Evolutionary conservation across 2,329 filamentous ascomycete genomes (phyloP).

Genomic region (Paecilomyces variotii): DNA sequence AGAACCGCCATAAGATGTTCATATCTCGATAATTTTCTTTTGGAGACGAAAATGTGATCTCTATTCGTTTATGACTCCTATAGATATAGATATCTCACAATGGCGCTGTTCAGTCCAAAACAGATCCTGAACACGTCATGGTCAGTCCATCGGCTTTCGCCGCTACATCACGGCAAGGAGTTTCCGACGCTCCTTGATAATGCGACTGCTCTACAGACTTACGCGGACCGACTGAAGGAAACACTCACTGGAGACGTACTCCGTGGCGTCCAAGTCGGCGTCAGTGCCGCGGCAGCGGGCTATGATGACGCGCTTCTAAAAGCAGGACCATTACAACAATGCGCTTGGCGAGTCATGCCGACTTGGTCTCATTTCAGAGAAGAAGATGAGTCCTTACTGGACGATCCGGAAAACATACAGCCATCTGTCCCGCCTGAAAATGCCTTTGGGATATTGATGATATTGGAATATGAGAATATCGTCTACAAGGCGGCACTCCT

Average conservation of each 20-base stretch:
- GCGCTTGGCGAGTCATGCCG: conserved; percentile 36
- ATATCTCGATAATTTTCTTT: background rate
- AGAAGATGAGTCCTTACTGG: conserved; percentile 7
- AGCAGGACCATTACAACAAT: conserved; percentile 38
- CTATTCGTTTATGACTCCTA: background rate
- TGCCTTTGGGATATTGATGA: conserved; percentile 40
- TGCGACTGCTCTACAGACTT: conserved; percentile 31
- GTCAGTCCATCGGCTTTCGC: conserved; percentile 46
- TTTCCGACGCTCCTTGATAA: conserved; percentile 26
- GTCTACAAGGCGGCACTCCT: conserved; percentile 45
- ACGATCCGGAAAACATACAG: conserved; percentile 13
- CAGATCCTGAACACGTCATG: conserved; percentile 48
- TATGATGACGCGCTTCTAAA: conserved; percentile 28
- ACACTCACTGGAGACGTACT: conserved; percentile 43
- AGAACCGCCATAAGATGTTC: background rate
- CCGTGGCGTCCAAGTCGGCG: conserved; percentile 36
- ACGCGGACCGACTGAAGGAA: conserved; percentile 42
- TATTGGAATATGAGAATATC: conserved; percentile 43
- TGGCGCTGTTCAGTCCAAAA: conserved; percentile 19
- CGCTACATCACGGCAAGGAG: conserved; percentile 42
- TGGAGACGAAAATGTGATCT: background rate
- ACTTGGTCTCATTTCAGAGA: conserved; percentile 21
- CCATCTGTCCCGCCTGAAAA: conserved; percentile 14
- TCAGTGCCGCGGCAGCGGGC: conserved; percentile 17
- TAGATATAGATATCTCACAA: conserved; percentile 4